A percentile compares a stretch with the other conserved stretches of the same genome.
Evolutionary conservation across 305 asterid species (phyloP).

Genomic region (Solanum hybrid): DNA sequence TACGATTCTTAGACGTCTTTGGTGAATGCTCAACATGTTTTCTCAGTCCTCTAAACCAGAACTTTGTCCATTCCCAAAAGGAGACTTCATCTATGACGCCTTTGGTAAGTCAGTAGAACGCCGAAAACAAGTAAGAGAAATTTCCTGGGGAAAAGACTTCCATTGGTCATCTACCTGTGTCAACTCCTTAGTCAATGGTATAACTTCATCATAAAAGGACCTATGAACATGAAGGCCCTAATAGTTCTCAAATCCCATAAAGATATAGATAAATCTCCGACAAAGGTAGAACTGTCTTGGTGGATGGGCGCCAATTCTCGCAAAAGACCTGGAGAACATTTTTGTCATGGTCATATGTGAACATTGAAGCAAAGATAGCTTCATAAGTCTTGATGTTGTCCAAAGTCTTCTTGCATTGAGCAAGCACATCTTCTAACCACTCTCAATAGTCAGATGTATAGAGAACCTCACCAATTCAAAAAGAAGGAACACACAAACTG

Average conservation of each 20-base stretch:
- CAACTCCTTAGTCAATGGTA: not conserved
- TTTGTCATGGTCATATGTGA: not conserved
- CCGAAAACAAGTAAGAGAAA: not conserved
- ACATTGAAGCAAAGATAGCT: not conserved
- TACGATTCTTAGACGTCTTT: not conserved
- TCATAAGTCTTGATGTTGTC: not conserved
- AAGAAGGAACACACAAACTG: not conserved
- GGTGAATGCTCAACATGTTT: not conserved
- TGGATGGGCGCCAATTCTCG: not conserved
- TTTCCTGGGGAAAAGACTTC: not conserved
- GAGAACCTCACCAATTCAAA: not conserved
- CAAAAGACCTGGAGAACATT: not conserved
- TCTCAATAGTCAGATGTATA: not conserved
- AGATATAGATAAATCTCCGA: not conserved
- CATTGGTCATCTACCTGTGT: not conserved
- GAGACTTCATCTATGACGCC: not conserved
- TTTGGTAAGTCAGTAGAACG: not conserved
- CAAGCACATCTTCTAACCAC: not conserved
- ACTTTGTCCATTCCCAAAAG: too few species aligned
- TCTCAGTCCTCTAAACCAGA: not conserved
- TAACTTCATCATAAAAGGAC: not conserved
- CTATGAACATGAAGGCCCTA: not conserved
- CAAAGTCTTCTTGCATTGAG: not conserved
- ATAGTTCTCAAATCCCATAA: not conserved
- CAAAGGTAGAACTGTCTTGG: not conserved